Evolutionary conservation across 2,329 filamentous ascomycete species (phyloP).

Genomic region (Calonectria naviculata): DNA sequence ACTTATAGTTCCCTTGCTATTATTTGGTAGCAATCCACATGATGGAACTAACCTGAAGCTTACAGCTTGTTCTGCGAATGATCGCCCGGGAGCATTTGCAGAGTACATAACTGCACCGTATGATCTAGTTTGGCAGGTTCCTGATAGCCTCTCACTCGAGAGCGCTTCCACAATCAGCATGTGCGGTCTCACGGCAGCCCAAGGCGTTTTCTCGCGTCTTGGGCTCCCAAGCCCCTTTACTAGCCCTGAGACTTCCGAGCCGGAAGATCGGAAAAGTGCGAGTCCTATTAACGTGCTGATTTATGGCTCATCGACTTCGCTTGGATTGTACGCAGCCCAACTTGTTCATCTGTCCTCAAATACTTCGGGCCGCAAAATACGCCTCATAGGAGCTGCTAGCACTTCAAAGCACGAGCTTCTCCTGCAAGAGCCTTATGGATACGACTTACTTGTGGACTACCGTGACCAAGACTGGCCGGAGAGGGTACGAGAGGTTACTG

Average conservation of each 20-base stretch:
- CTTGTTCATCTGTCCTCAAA: constrained; percentile 31
- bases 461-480: constrained; percentile 46
- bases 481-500: constrained; percentile 39
- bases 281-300: constrained; percentile 38
- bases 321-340: constrained; percentile 47
- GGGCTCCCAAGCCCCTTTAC: constrained; percentile 48
- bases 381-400: constrained; percentile 45
- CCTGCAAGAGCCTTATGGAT: constrained; percentile 46
- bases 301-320: constrained; percentile 47
- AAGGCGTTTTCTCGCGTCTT: constrained; percentile 52
- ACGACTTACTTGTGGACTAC: constrained; percentile 53
- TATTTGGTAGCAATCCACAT: neutral
- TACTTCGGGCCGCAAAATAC: constrained; percentile 20
- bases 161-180: constrained; percentile 53
- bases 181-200: constrained; percentile 56
- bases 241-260: accelerated
- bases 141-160: constrained; percentile 44
- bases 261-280: accelerated
- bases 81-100: constrained; percentile 57
- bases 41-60: neutral
- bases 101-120: constrained; percentile 49
- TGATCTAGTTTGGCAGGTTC: constrained; percentile 53
- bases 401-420: constrained; percentile 39
- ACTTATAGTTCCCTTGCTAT: neutral
- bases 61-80: constrained; percentile 51